Evolutionary conservation across 1,139 yeast genomes (phyloP).

Genomic region (Candida sp.): DNA sequence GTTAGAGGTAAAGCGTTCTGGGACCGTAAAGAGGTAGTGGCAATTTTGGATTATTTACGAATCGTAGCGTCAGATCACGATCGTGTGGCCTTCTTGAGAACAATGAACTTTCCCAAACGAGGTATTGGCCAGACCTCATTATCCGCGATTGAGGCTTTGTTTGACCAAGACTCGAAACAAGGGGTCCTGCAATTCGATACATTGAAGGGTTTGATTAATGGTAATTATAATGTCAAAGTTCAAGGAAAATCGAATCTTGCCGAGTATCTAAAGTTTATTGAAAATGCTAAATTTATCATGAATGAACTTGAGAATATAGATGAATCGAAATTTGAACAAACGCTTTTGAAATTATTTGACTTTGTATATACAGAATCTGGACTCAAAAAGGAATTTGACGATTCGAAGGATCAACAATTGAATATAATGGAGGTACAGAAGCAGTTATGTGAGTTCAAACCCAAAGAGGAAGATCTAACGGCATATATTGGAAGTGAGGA

Average conservation of each 20-base stretch:
- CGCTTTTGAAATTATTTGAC: slow-evolving; percentile 18
- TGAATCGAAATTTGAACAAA: slow-evolving; percentile 4
- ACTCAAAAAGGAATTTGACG: slow-evolving; percentile 26
- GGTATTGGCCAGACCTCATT: slow-evolving; percentile 69
- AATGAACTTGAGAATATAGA: slow-evolving; percentile 4
- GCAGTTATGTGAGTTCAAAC: slow-evolving; percentile 37
- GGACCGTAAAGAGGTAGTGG: slow-evolving; percentile 68
- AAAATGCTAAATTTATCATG: slow-evolving; percentile 18
- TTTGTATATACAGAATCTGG: slow-evolving; percentile 25
- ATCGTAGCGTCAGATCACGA: slow-evolving; percentile 49
- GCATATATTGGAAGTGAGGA: slow-evolving; percentile 16
- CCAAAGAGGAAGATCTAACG: slow-evolving; percentile 61
- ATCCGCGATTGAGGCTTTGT: slow-evolving; percentile 20
- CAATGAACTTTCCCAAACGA: slow-evolving; percentile 58
- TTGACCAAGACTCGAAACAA: slow-evolving; percentile 4
- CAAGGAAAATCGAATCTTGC: slow-evolving; percentile 3
- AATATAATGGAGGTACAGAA: slow-evolving; percentile 45
- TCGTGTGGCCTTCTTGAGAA: slow-evolving; percentile 53
- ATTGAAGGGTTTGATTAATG: slow-evolving; percentile 2
- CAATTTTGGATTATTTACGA: slow-evolving; percentile 62
- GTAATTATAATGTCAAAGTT: slow-evolving; percentile 3
- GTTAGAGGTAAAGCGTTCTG: slow-evolving; percentile 76
- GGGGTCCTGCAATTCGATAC: slow-evolving; percentile 3
- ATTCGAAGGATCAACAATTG: slow-evolving; percentile 18
- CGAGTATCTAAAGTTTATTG: slow-evolving; percentile 27